Conservation (phyloP, 257 asterid genomes). For the Catharanthus roseus region DNA sequence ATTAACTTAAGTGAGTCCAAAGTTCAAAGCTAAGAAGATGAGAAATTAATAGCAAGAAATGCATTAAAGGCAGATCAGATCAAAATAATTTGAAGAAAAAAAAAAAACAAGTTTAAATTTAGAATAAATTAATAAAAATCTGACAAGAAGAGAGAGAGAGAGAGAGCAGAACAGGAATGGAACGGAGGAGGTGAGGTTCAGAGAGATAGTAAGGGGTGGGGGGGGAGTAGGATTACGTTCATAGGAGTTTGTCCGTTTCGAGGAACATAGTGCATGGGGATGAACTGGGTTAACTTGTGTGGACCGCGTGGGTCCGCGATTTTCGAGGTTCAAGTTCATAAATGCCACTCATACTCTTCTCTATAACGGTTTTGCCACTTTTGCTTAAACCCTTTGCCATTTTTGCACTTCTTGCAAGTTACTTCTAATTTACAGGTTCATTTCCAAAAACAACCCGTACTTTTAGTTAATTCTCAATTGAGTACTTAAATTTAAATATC, state of each 20-base stretch:
- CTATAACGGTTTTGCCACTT: constrained; percentile 22
- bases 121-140: not conserved
- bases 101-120: not conserved
- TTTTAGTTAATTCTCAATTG: too few species aligned
- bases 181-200: not conserved
- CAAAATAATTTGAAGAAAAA: constrained; percentile 6
- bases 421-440: too few species aligned
- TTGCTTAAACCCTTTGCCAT: not conserved
- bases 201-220: not conserved
- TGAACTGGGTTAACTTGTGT: not conserved
- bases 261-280: constrained; percentile 35
- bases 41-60: constrained; percentile 1
- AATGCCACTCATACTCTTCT: constrained; percentile 1
- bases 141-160: constrained; percentile 3
- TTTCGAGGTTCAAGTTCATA: constrained; percentile 22
- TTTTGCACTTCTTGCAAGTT: not conserved
- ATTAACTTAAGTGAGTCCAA: not conserved
- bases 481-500: too few species aligned
- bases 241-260: constrained; percentile 33
- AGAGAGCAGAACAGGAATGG: constrained; percentile 5
- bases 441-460: too few species aligned
- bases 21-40: not conserved
- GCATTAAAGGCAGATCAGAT: constrained; percentile 15
- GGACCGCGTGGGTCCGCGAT: constrained; percentile 42
- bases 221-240: constrained; percentile 28